Conservation (phyloP, 2,329 filamentous ascomycete species). For the Hypoxylon sp. region DNA sequence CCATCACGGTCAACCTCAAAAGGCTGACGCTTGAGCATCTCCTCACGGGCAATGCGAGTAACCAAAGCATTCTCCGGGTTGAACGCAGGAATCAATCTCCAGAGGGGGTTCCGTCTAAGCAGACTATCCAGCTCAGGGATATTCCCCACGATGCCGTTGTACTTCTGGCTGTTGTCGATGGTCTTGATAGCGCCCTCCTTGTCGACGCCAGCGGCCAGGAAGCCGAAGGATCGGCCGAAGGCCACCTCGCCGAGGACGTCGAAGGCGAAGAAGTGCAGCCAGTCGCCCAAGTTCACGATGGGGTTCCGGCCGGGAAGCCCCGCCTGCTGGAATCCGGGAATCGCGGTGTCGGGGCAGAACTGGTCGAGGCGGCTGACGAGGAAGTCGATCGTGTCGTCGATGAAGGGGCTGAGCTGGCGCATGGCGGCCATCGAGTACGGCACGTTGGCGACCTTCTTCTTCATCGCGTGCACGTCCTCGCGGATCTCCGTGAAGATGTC, state of each 20-base stretch:
- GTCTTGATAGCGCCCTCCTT: constrained; percentile 61
- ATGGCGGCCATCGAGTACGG: constrained; percentile 63
- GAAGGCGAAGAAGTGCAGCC: constrained; percentile 56
- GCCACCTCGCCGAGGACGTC: constrained; percentile 62
- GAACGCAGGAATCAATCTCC: constrained; percentile 51
- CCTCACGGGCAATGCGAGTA: constrained; percentile 61
- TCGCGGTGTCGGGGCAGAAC: constrained; percentile 45
- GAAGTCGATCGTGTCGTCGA: constrained; percentile 60
- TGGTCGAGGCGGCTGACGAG: constrained; percentile 54
- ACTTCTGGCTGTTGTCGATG: constrained; percentile 61
- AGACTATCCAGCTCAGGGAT: constrained; percentile 59
- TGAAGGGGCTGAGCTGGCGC: constrained; percentile 60
- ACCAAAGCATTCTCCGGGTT: constrained; percentile 57
- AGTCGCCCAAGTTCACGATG: constrained; percentile 57
- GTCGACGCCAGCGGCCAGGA: constrained; percentile 58
- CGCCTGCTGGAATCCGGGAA: constrained; percentile 27
- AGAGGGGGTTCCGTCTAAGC: constrained; percentile 60
- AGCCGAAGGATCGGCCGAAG: constrained; percentile 62
- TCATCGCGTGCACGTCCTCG: constrained; percentile 62
- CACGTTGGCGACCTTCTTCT: constrained; percentile 62
- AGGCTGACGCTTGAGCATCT: constrained; percentile 56
- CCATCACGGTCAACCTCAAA: constrained; percentile 57
- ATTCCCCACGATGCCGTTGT: constrained; percentile 62
- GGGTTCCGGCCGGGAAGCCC: constrained; percentile 29
- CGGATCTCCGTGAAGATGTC: constrained; percentile 66